Evolutionary conservation across 2,329 filamentous ascomycete genomes (phyloP).

Genomic region (Ceratocystis huliohia): DNA sequence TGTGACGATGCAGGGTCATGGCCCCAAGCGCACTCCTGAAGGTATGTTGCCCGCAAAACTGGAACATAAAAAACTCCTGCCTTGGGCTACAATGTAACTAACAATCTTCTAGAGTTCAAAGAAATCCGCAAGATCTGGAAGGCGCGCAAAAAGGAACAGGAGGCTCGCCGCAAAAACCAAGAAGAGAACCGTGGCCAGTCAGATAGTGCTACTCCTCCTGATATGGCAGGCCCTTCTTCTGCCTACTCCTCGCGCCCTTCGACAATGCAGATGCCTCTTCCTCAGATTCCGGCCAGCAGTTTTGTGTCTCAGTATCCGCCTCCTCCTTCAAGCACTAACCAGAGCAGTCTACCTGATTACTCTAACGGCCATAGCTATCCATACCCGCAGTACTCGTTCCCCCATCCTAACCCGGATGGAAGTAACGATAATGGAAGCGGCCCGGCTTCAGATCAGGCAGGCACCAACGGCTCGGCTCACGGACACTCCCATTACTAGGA

Average conservation of each 20-base stretch:
- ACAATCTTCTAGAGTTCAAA: slow-evolving; percentile 65
- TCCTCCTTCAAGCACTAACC: slow-evolving; percentile 34
- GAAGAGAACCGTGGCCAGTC: slow-evolving; percentile 1
- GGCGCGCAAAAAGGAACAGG: slow-evolving; percentile 97
- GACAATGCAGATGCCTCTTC: slow-evolving; percentile 17
- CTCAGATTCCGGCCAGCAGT: slow-evolving; percentile 7
- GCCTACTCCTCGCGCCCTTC: neutral
- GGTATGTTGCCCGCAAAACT: slow-evolving; percentile 46
- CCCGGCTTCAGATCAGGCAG: slow-evolving; percentile 33
- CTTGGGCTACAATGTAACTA: neutral
- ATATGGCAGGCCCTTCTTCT: neutral
- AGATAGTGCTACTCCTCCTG: slow-evolving; percentile 5
- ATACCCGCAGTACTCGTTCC: slow-evolving; percentile 31
- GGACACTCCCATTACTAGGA: slow-evolving; percentile 28
- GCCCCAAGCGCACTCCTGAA: slow-evolving; percentile 88
- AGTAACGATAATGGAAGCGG: slow-evolving; percentile 1
- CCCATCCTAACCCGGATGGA: neutral
- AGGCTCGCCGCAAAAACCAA: slow-evolving; percentile 59
- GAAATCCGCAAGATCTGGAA: slow-evolving; percentile 99
- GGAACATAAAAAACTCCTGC: neutral
- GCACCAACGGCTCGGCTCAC: slow-evolving; percentile 48
- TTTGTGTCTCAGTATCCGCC: slow-evolving; percentile 10
- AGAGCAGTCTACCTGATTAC: slow-evolving; percentile 42
- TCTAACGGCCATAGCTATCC: slow-evolving; percentile 41
- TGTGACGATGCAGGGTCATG: slow-evolving; percentile 97